Conservation (phyloP, 2,329 filamentous ascomycete genomes). For the Delphinella strobiligena region DNA sequence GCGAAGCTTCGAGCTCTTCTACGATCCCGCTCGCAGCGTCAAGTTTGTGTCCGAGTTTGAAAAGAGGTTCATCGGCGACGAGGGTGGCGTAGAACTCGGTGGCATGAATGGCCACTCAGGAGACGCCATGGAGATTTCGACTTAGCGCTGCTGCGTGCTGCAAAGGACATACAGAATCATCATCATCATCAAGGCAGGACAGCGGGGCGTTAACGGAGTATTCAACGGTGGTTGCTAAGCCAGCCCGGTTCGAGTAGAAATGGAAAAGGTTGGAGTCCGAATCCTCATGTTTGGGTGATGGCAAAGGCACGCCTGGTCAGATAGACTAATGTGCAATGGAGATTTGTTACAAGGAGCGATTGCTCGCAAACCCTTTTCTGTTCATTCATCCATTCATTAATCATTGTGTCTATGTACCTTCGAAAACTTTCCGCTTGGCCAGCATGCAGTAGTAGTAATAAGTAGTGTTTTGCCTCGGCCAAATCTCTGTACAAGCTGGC, state of each 20-base stretch:
- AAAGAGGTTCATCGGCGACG: constrained; percentile 82
- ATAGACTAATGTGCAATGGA: neutral
- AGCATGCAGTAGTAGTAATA: too few species aligned
- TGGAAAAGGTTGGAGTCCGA: too few species aligned
- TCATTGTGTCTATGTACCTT: neutral
- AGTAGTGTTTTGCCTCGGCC: too few species aligned
- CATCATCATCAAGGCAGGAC: neutral
- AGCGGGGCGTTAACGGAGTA: constrained; percentile 1
- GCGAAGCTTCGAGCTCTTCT: constrained; percentile 87
- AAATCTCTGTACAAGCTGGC: too few species aligned
- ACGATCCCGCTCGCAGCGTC: constrained; percentile 76
- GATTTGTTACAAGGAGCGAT: neutral
- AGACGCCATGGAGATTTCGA: constrained; percentile 60
- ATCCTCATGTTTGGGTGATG: neutral
- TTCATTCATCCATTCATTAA: neutral
- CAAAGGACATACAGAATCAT: neutral
- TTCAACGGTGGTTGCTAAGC: too few species aligned
- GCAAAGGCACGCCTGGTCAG: neutral
- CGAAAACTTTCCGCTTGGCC: neutral
- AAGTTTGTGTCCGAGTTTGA: constrained; percentile 85
- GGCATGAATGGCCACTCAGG: constrained; percentile 34
- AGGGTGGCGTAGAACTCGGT: constrained; percentile 62
- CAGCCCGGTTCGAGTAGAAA: too few species aligned
- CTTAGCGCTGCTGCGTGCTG: neutral
- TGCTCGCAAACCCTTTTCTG: neutral